These are phyloP conservation scores for Arachnomyces sp. DNA, from an alignment of 2,329 filamentous ascomycete genomes.

Conservation along the genomic window DNA sequence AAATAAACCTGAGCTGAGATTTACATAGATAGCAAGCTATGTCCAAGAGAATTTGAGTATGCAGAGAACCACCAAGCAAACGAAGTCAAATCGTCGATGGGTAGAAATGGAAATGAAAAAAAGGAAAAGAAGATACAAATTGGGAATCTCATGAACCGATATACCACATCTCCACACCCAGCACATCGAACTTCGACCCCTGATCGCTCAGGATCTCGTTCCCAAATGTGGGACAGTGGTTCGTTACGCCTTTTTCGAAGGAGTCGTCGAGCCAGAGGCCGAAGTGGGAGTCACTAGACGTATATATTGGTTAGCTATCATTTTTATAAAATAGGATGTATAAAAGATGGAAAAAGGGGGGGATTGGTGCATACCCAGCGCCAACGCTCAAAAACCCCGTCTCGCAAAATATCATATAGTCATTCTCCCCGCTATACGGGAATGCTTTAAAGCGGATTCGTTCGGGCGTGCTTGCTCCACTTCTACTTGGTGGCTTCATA, in stretches of 20 bases:
- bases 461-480: slow-evolving; percentile 54
- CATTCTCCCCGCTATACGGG: slow-evolving; percentile 89
- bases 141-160: slow-evolving; percentile 48
- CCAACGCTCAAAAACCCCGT: slow-evolving; percentile 75
- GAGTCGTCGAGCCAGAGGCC: slow-evolving; percentile 87
- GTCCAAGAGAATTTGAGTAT: no score
- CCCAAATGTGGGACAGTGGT: slow-evolving; percentile 80
- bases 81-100: no score
- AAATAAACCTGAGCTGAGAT: no score
- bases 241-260: slow-evolving; percentile 75
- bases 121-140: no score
- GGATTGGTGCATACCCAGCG: slow-evolving; percentile 47
- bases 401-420: slow-evolving; percentile 94
- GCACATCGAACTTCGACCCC: slow-evolving; percentile 80
- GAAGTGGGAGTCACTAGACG: slow-evolving; percentile 64
- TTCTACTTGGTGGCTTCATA: slow-evolving; percentile 26
- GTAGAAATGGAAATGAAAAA: no score
- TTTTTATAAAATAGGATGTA: slow-evolving; percentile 17
- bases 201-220: slow-evolving; percentile 92
- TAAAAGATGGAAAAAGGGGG: neutral
- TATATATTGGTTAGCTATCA: neutral
- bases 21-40: no score
- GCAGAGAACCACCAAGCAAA: no score
- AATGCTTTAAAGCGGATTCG: slow-evolving; percentile 93
- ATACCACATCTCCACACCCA: slow-evolving; percentile 91